Evolutionary conservation across 768 basidiomycete genomes (phyloP).

Genomic region (Amanita jacksonii): DNA sequence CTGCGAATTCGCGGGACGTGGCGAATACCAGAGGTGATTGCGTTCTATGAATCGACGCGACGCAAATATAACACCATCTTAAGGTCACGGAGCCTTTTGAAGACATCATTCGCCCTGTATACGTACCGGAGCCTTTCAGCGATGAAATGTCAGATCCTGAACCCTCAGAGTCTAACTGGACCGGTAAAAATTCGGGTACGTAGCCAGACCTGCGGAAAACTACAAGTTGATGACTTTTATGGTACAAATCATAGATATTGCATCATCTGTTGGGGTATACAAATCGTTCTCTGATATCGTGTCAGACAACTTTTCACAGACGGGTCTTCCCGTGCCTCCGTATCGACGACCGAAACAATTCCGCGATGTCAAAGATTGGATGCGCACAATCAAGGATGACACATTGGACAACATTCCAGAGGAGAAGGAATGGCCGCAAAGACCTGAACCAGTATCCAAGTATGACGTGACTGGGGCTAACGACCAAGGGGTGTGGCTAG

Average conservation of each 20-base stretch:
- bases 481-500: conserved; percentile 7
- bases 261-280: conserved; percentile 24
- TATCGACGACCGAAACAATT: background rate
- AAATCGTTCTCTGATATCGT: conserved; percentile 11
- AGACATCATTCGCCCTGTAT: conserved; percentile 3
- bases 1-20: conserved; percentile 29
- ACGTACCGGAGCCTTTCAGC: conserved; percentile 1
- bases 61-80: conserved; percentile 14
- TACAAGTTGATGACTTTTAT: conserved; percentile 5
- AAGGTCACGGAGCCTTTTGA: conserved; percentile 7
- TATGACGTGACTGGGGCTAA: background rate
- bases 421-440: background rate
- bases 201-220: conserved; percentile 5
- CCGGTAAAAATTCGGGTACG: conserved; percentile 30
- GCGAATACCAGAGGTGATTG: conserved; percentile 31
- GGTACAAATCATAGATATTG: conserved; percentile 17
- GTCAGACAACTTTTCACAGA: background rate
- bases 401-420: background rate
- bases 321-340: background rate
- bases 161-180: conserved; percentile 35
- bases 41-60: conserved; percentile 15
- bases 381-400: background rate
- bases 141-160: conserved; percentile 16
- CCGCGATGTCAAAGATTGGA: conserved; percentile 6
- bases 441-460: conserved; percentile 4